A percentile compares a stretch with the other conserved stretches of the same genome.
Conservation (phyloP, 2,329 filamentous ascomycete genomes). For the Achaetomium macrosporum region DNA sequence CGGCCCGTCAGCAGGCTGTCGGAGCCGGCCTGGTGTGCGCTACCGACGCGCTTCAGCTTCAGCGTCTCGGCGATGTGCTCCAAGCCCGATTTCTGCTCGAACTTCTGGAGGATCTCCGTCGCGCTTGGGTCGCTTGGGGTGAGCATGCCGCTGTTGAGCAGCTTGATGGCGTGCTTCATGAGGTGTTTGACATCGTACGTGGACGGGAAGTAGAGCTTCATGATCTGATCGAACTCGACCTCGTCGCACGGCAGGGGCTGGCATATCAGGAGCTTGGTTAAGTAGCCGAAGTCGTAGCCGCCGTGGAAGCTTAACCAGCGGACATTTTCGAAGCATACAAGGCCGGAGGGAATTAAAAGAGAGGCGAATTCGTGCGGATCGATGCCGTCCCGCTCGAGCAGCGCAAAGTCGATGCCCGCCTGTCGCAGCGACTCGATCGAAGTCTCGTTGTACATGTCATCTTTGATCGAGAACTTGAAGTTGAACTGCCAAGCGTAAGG, state of each 20-base stretch:
- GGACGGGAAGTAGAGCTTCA: constrained; percentile 88
- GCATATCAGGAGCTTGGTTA: constrained; percentile 88
- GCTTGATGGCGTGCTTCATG: constrained; percentile 78
- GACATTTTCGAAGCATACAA: constrained; percentile 81
- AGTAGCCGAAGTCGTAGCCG: constrained; percentile 95
- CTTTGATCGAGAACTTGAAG: constrained; percentile 89
- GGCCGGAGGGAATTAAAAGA: constrained; percentile 82
- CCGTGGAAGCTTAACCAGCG: constrained; percentile 98
- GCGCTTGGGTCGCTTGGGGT: constrained; percentile 59
- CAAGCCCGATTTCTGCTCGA: constrained; percentile 85
- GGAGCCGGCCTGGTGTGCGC: constrained; percentile 86
- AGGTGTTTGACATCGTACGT: constrained; percentile 97
- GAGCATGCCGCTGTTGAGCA: constrained; percentile 57
- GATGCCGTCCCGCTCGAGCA: constrained; percentile 82
- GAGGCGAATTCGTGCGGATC: constrained; percentile 85
- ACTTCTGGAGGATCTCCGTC: constrained; percentile 70
- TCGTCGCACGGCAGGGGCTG: constrained; percentile 82
- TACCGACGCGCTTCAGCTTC: constrained; percentile 80
- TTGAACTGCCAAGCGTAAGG: constrained; percentile 99
- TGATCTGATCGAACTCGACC: constrained; percentile 77
- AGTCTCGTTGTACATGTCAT: constrained; percentile 96
- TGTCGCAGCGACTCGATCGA: constrained; percentile 88
- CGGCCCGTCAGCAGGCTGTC: constrained; percentile 90
- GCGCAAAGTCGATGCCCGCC: constrained; percentile 85
- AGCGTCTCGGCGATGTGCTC: constrained; percentile 92